Evolutionary conservation across 2,329 filamentous ascomycete genomes (phyloP), one percentile per base, ranked within the genome.

Genomic region (Ophiostoma perfectum): DNA sequence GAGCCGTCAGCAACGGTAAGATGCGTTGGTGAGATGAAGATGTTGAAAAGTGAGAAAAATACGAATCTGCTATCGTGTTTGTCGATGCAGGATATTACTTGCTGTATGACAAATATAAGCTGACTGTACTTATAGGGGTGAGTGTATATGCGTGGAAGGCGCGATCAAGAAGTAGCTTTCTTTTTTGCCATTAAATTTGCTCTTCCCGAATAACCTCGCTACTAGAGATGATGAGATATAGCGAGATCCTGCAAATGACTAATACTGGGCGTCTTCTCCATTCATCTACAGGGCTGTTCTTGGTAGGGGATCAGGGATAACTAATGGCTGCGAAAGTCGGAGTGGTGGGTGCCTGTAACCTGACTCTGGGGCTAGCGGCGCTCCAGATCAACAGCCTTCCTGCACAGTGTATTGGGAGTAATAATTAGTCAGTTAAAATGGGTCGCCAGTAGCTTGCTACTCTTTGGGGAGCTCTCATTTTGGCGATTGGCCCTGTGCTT

Each of bases 161-260:
- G 27, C 27, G 27, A 27, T 27, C 27, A 27, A 27, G 27, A 27
- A 27, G 27, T 27, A 27, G 27, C 27, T 27, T 27, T 2, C 27
- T 27, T 27, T 27, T 27, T 27, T 27, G 27, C 27, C 27, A 27
- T 27, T 1, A 27, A 27, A 27, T 38, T 6, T 8, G 27, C 55
- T 60, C 55, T n/a, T 55, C 16, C 36, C 55, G 55, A 62, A 62
- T 4, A 16, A 41, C 58, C 58, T 62, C 58, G 58, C 58, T 60
- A n/a, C 39, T 60, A 14, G 38, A 58, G n/a, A 27, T 27, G 27
- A 27, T 27, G 27, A 27, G 27, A 9, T 60, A 11, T 27, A 39
- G 55, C 11, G 14, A 55, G 27, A 27, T 27, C 27, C 27, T 27
- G 27, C 27, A 27, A 2, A 27, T 27, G 45, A 14, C 42, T 47